These are phyloP conservation scores for Wilcoxina mikolae DNA, from an alignment of 495 filamentous ascomycete species.

Conservation along the genomic window DNA sequence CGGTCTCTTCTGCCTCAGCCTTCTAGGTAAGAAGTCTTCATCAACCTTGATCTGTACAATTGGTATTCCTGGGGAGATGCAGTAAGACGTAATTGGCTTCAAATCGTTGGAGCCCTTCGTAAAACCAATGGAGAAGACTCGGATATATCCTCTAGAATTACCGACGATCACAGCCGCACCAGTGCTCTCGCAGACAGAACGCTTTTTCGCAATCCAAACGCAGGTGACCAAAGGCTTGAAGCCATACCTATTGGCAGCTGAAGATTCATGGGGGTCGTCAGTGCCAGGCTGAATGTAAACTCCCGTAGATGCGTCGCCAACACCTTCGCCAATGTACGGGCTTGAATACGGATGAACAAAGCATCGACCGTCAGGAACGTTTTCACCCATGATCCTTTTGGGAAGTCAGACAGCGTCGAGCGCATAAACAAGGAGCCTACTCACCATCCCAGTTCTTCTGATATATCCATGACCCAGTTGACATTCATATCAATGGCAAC, in stretches of 20 bases:
- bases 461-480: conserved; percentile 26
- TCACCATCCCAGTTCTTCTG: conserved; percentile 26
- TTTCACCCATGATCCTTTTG: conserved; percentile 27
- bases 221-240: conserved; percentile 42
- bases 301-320: conserved; percentile 4
- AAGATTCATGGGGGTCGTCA: background rate
- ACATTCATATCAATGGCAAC: conserved; percentile 24
- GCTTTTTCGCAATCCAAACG: conserved; percentile 78
- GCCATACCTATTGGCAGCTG: conserved; percentile 6
- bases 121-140: conserved; percentile 58
- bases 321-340: conserved; percentile 9
- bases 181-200: conserved; percentile 54
- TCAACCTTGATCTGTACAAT: conserved; percentile 78
- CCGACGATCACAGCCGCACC: conserved; percentile 70
- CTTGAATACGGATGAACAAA: conserved; percentile 20
- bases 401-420: conserved; percentile 21
- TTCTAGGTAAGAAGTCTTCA: conserved; percentile 54
- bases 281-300: conserved; percentile 14
- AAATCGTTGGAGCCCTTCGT: conserved; percentile 43
- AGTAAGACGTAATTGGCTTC: conserved; percentile 62
- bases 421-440: conserved; percentile 15
- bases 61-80: conserved; percentile 80
- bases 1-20: conserved; percentile 51
- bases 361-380: conserved; percentile 20
- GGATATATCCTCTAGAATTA: conserved; percentile 50